Conservation (phyloP, 345 rosid genomes). For the Eucalyptus decipiens region DNA sequence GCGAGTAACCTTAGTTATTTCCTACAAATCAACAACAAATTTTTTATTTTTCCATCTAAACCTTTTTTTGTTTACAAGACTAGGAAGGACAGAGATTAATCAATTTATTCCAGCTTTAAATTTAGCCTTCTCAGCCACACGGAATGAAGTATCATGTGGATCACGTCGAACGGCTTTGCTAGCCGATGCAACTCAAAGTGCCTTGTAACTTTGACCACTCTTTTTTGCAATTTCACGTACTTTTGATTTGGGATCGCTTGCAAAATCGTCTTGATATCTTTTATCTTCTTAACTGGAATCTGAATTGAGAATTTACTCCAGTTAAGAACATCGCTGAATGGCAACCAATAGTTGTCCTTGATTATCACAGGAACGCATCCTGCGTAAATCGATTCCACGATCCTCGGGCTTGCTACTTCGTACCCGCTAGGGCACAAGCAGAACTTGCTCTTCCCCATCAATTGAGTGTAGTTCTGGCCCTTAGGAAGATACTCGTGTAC, state of each 20-base stretch:
- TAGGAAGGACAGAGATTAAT: neutral
- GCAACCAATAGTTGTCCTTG: neutral
- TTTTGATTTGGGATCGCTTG: conserved; percentile 10
- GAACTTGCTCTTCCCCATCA: conserved; percentile 40
- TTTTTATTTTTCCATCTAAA: neutral
- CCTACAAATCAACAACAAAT: neutral
- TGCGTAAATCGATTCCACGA: neutral
- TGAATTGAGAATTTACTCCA: neutral
- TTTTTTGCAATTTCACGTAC: conserved; percentile 26
- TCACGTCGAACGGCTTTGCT: conserved; percentile 31
- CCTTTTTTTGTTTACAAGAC: neutral
- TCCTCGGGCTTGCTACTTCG: neutral
- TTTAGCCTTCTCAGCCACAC: conserved; percentile 56
- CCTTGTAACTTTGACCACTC: conserved; percentile 17
- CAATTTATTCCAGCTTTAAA: neutral
- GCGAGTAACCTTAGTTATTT: neutral
- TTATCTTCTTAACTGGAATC: neutral
- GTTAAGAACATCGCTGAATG: neutral
- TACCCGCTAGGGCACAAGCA: conserved; percentile 3
- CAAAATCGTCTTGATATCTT: conserved; percentile 30
- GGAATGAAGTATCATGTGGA: conserved; percentile 54
- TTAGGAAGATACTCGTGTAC: conserved; percentile 29
- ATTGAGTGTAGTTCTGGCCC: conserved; percentile 8
- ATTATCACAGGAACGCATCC: neutral
- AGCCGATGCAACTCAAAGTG: conserved; percentile 50